Evolutionary conservation across 495 filamentous ascomycete genomes (phyloP).

Genomic region (Penicillium longicatenatum): DNA sequence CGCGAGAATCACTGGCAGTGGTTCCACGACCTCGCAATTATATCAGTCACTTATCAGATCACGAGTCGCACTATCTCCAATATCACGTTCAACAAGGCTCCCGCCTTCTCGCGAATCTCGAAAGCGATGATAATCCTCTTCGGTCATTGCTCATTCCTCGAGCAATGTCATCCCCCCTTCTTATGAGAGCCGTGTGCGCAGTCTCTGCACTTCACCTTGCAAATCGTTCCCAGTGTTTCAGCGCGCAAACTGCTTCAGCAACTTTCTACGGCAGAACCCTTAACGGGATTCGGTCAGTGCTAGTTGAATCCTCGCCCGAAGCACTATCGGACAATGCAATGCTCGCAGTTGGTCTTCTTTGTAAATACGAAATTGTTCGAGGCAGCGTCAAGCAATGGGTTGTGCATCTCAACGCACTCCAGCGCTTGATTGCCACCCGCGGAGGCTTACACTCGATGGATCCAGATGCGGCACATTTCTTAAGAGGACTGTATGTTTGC

Average conservation of each 20-base stretch:
- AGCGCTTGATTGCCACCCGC: constrained; percentile 40
- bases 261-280: constrained; percentile 44
- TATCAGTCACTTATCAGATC: constrained; percentile 34
- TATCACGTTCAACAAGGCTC: constrained; percentile 47
- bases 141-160: constrained; percentile 45
- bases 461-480: constrained; percentile 38
- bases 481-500: constrained; percentile 41
- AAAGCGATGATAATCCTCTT: constrained; percentile 45
- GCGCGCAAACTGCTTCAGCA: constrained; percentile 35
- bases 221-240: constrained; percentile 34
- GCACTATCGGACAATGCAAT: constrained; percentile 38
- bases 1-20: constrained; percentile 3
- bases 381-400: constrained; percentile 49
- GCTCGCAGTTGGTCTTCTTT: constrained; percentile 44
- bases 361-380: constrained; percentile 48
- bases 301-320: constrained; percentile 25
- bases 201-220: constrained; percentile 46
- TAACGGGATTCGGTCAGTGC: constrained; percentile 33
- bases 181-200: constrained; percentile 47
- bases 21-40: constrained; percentile 17
- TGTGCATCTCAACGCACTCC: constrained; percentile 43
- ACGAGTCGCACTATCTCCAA: constrained; percentile 47
- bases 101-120: constrained; percentile 43
- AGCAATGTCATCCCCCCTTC: constrained; percentile 43
- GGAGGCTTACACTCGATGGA: constrained; percentile 40